Conservation (phyloP, 2,329 filamentous ascomycete species). For the Aureobasidium zeae region DNA sequence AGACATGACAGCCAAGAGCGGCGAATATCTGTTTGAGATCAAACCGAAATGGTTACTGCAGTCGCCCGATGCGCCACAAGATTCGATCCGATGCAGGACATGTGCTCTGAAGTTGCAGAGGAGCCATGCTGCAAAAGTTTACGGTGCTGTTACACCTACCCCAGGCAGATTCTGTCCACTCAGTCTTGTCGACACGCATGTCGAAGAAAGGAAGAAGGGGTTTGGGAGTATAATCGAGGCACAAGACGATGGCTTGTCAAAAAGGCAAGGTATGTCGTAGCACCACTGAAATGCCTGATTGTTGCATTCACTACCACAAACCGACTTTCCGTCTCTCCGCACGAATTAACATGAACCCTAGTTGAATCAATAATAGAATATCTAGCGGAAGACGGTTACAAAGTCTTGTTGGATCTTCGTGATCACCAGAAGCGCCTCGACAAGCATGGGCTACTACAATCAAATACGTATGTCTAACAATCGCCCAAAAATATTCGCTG, state of each 20-base stretch:
- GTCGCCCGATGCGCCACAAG: constrained; percentile 35
- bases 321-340: too few species aligned
- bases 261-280: not conserved
- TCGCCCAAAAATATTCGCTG: not conserved
- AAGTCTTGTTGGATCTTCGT: constrained; percentile 31
- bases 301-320: too few species aligned
- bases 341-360: not conserved
- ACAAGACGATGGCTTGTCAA: not conserved
- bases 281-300: too few species aligned
- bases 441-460: constrained; percentile 26
- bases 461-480: constrained; percentile 1
- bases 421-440: constrained; percentile 33
- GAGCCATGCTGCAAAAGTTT: constrained; percentile 17
- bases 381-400: constrained; percentile 26
- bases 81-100: constrained; percentile 36
- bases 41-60: constrained; percentile 43
- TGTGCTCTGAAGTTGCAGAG: constrained; percentile 36
- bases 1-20: constrained; percentile 26
- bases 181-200: constrained; percentile 28
- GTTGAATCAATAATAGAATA: constrained; percentile 21
- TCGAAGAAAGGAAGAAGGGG: constrained; percentile 20
- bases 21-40: constrained; percentile 31
- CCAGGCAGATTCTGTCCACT: constrained; percentile 32
- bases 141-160: not conserved
- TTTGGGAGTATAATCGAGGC: constrained; percentile 21